Percentiles rank a stretch among this genome's conserved stretches.
Evolutionary conservation across 1,284 basidiomycete species (phyloP).

Genomic region (Fomes fomentarius): DNA sequence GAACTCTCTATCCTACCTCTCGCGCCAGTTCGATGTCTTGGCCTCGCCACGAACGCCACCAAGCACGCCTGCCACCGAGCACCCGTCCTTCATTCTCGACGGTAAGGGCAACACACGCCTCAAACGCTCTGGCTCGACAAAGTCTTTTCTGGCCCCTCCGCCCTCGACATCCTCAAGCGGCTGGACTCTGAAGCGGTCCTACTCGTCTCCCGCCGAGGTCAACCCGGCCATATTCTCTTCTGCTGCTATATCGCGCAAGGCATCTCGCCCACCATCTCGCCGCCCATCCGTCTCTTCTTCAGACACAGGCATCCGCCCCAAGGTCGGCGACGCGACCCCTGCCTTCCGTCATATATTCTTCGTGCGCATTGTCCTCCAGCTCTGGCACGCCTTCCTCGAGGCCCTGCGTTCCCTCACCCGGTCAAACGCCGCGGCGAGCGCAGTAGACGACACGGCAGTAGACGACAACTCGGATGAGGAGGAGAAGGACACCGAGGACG

Average conservation of each 20-base stretch:
- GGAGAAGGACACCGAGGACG: constrained; percentile 45
- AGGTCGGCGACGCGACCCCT: constrained; percentile 27
- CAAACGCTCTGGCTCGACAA: constrained; percentile 61
- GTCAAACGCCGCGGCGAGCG: constrained; percentile 7
- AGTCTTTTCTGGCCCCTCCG: constrained; percentile 50
- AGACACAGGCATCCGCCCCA: constrained; percentile 27
- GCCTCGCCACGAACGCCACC: constrained; percentile 44
- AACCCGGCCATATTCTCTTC: constrained; percentile 24
- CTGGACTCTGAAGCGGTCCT: constrained; percentile 47
- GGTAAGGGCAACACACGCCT: constrained; percentile 37
- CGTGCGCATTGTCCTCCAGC: constrained; percentile 50
- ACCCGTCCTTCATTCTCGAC: constrained; percentile 25
- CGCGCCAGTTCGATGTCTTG: constrained; percentile 39
- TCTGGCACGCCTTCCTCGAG: constrained; percentile 55
- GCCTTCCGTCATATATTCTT: constrained; percentile 52
- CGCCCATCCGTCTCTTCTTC: constrained; percentile 29
- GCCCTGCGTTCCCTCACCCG: constrained; percentile 47
- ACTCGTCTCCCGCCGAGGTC: constrained; percentile 50
- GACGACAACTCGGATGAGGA: constrained; percentile 37
- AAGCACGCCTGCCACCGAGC: constrained; percentile 48
- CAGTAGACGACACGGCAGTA: constrained; percentile 25
- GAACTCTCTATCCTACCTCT: constrained; percentile 39
- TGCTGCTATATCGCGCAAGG: constrained; percentile 25
- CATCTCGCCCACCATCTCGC: constrained; percentile 28
- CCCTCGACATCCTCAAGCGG: constrained; percentile 21